Percentiles rank a stretch among this genome's conserved stretches.
Conservation (phyloP, 352 stramenopile genomes). For the Phytophthora foliorum region DNA sequence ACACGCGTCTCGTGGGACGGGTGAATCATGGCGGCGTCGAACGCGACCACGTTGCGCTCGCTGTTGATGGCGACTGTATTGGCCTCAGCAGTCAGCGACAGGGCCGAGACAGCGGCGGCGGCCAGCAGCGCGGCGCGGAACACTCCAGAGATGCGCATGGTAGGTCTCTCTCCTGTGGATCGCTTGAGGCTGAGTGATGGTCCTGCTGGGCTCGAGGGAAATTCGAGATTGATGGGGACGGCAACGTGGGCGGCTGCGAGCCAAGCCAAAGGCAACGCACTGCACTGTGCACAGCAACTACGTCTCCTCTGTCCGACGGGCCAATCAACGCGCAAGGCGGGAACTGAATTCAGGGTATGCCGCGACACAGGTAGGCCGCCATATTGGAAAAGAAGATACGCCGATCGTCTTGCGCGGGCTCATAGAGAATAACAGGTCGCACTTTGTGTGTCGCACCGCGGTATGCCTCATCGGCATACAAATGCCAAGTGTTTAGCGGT, state of each 20-base stretch:
- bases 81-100: constrained; percentile 39
- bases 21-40: constrained; percentile 38
- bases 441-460: constrained; percentile 1
- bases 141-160: constrained; percentile 69
- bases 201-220: constrained; percentile 52
- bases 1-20: constrained; percentile 41
- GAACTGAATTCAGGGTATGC: constrained; percentile 37
- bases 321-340: constrained; percentile 43
- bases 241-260: constrained; percentile 39
- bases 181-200: constrained; percentile 4
- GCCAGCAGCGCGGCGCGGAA: constrained; percentile 65
- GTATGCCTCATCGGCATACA: constrained; percentile 27
- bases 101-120: constrained; percentile 52
- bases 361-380: constrained; percentile 4
- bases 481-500: constrained; percentile 38
- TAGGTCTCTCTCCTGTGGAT: constrained; percentile 13
- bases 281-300: constrained; percentile 15
- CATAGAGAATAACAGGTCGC: constrained; percentile 8
- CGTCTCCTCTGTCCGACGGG: constrained; percentile 10
- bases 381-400: not conserved
- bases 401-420: constrained; percentile 10
- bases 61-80: constrained; percentile 23
- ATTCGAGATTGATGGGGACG: constrained; percentile 65
- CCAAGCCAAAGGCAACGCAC: constrained; percentile 22
- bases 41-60: constrained; percentile 34